Base-by-base conservation (phyloP, 306 rosid species). In the Corylus americana region DNA sequence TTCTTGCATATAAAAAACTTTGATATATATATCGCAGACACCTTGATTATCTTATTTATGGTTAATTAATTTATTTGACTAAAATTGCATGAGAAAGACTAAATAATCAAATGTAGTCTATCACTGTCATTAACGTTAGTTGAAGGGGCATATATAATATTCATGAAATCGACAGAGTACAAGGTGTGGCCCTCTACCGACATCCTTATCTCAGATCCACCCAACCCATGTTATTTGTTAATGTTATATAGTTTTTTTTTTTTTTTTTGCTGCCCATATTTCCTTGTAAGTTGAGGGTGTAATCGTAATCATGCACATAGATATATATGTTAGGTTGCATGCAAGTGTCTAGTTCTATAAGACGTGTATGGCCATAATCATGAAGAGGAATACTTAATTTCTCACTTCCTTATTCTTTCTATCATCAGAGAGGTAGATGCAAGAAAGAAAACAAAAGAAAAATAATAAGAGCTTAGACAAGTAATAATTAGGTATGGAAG, bases 111-210 rank as follows among this genome's bases (percentile, higher is more conserved):
- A 31, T 48, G 35, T 18, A 11, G 7, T 14, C 77, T 62, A 13
- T 55, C 68, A 14, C 54, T 78, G 69, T 78, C 75, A 55, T 29
- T 54, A 14, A 63, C 44, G 70, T 67, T 67, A 8, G 50, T 44
- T 6, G 20, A 57, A 66, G 84, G 82, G 67, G 66, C 35, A 31
- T 31, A 31, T 29, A 22, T 29, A 29, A 67, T 25, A 68, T 76
- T 37, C 58, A 78, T 78, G 78, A 75, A 74, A 42, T 81, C 47
- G 27, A 17, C 37, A 66, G 67, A 10, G 22, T 78, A 67, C 78
- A 78, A 55, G 81, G 80, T 70, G 67, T 75, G 44, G 50, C 57
- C 69, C 39, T 75, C 63, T 42, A 78, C 81, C 83, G 78, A 81
- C 86, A 64, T 62, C 59, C 55, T 18, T 14, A 20, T 73, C 79